These are phyloP conservation scores for Saturnispora gosingensis DNA, from an alignment of 805 yeast genomes.

Conservation along the genomic window DNA sequence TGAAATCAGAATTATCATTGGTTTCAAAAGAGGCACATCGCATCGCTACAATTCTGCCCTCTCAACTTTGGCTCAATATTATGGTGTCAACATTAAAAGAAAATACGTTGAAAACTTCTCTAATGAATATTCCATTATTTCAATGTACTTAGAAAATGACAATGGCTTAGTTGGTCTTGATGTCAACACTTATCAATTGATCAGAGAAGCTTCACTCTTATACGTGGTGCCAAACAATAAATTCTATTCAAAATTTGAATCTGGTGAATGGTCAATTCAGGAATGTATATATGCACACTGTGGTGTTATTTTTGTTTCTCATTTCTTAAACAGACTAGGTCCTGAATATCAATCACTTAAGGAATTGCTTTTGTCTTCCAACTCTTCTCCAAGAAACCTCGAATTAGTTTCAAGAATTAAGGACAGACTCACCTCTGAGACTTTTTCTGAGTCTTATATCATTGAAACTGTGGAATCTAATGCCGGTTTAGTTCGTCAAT, in stretches of 20 bases:
- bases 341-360: conserved; percentile 72
- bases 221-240: conserved; percentile 85
- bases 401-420: conserved; percentile 75
- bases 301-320: conserved; percentile 86
- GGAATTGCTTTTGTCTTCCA: conserved; percentile 44
- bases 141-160: conserved; percentile 70
- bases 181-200: conserved; percentile 70
- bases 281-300: conserved; percentile 93
- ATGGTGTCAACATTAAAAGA: conserved; percentile 74
- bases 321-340: conserved; percentile 89
- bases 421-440: conserved; percentile 85
- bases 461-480: conserved; percentile 65
- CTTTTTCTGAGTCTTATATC: conserved; percentile 81
- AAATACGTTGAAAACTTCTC: conserved; percentile 92
- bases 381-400: conserved; percentile 48
- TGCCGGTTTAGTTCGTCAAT: conserved; percentile 62
- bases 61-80: conserved; percentile 78
- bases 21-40: conserved; percentile 75
- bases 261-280: conserved; percentile 78
- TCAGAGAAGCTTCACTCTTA: conserved; percentile 86
- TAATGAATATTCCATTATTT: conserved; percentile 78
- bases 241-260: conserved; percentile 64
- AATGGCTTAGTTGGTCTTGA: conserved; percentile 43
- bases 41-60: conserved; percentile 83
- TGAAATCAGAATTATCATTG: conserved; percentile 83